Evolutionary conservation across 2,329 filamentous ascomycete genomes (phyloP).

Genomic region (Fusarium beomiforme): DNA sequence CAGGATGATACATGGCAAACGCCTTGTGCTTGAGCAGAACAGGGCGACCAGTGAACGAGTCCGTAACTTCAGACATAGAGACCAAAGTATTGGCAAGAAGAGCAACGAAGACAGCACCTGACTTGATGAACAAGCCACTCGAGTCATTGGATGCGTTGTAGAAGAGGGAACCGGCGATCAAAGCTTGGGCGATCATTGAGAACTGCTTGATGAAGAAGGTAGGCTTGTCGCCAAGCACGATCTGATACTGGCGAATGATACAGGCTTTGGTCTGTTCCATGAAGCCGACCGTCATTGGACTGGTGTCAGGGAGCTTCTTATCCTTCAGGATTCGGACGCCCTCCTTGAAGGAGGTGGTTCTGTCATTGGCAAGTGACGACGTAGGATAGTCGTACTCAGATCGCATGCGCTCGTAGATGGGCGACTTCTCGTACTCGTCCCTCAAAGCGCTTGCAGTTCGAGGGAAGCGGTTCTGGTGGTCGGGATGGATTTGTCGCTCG

Average conservation of each 20-base stretch:
- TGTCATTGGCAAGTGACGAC: conserved; percentile 56
- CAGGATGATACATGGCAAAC: conserved; percentile 68
- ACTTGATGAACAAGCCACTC: conserved; percentile 70
- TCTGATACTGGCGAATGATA: conserved; percentile 70
- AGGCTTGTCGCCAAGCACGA: conserved; percentile 71
- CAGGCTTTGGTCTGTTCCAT: conserved; percentile 64
- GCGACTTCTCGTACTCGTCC: conserved; percentile 61
- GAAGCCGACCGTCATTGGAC: conserved; percentile 66
- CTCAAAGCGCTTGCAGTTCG: conserved; percentile 57
- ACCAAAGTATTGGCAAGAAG: conserved; percentile 70
- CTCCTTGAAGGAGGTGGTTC: conserved; percentile 64
- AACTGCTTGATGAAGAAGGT: conserved; percentile 71
- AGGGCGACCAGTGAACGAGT: conserved; percentile 68
- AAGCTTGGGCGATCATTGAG: conserved; percentile 65
- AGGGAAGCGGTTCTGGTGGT: conserved; percentile 54
- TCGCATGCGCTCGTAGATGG: conserved; percentile 60
- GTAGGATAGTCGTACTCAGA: conserved; percentile 67
- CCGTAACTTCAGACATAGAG: conserved; percentile 73
- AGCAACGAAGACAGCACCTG: conserved; percentile 71
- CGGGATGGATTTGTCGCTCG: conserved; percentile 69
- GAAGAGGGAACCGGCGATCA: conserved; percentile 74
- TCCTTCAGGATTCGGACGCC: conserved; percentile 65
- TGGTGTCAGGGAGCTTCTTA: conserved; percentile 61
- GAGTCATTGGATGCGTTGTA: conserved; percentile 69
- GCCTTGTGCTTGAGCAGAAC: conserved; percentile 67